Evolutionary conservation across 1,284 basidiomycete genomes (phyloP).

Genomic region (Rhodotorula sp.): DNA sequence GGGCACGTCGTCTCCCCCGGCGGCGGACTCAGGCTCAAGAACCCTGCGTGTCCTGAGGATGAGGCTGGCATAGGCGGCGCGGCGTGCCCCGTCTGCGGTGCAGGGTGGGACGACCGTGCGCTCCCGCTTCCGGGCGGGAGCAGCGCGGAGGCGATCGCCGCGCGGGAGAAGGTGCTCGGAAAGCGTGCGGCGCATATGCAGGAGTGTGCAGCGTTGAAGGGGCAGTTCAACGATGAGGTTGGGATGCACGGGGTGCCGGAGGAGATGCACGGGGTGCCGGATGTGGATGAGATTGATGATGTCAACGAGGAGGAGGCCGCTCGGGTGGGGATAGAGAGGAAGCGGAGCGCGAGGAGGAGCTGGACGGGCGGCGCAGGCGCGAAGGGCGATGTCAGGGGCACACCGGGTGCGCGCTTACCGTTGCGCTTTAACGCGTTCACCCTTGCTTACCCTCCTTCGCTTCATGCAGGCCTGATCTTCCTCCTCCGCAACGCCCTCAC

Average conservation of each 20-base stretch:
- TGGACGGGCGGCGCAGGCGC: background rate
- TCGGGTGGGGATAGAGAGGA: too few species aligned
- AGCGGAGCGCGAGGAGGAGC: background rate
- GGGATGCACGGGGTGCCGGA: too few species aligned
- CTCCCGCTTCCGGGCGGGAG: background rate
- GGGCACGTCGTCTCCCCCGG: background rate
- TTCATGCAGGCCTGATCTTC: conserved; percentile 11
- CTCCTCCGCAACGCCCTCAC: background rate
- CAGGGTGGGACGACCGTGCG: conserved; percentile 13
- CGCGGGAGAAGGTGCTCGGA: too few species aligned
- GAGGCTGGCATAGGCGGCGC: background rate
- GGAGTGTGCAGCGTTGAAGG: background rate
- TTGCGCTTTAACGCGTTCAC: background rate
- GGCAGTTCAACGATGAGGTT: too few species aligned
- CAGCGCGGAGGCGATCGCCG: background rate
- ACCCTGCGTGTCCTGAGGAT: too few species aligned
- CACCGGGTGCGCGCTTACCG: background rate
- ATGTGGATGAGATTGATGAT: background rate
- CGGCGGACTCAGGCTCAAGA: background rate
- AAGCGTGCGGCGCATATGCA: background rate
- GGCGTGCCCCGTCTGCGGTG: conserved; percentile 23
- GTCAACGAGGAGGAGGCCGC: background rate
- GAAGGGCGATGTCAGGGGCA: background rate
- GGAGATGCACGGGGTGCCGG: background rate
- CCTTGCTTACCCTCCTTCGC: background rate